Evolutionary conservation across 805 yeast genomes (phyloP), one percentile per base, ranked within the genome.

Genomic region (Candida ortonii): DNA sequence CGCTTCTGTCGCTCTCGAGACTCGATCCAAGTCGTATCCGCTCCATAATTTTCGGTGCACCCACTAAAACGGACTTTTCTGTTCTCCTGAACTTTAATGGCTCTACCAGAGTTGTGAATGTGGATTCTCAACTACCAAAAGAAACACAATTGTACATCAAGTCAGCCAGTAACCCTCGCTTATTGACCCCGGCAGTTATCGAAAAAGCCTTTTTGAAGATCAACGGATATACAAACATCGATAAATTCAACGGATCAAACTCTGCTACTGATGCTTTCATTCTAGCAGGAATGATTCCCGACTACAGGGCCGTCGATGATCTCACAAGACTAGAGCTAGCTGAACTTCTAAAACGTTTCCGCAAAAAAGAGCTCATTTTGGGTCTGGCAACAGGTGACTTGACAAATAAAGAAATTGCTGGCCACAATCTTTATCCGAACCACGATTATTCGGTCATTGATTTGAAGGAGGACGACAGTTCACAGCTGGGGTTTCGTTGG

Each of bases 211-310:
- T 76, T 49, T 61, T 87, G 39, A 74, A 75, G 46, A 53, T 81
- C 0, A 16, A 49, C 15, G 46, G 45, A 57, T 68, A 58, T 1
- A 60, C 64, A 3, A 40, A 57, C 17, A 82, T 86, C 3, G 81
- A 81, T 47, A 63, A 64, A n/a, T 73, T 78, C 29, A 49, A 54
- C 1, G 96, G 96, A 0, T 85, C 95, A 0, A 85, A 87, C 52
- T 75, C 84, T 50, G 82, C 83, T 2, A 62, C 70, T 10, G 96
- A 84, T 49, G 71, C 84, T 0, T 84, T 62, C 47, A 57, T 76
- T 25, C 45, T 88, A 3, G 66, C 78, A 2, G 87, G 89, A 1
- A 87, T 84, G 80, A 53, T 81, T 6, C 95, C 96, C 0, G 88
- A 84, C 39, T 68, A 67, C 33, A 39, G 62, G 3, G 45, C 64